Percentiles rank a stretch among this genome's conserved stretches.
Evolutionary conservation across 495 filamentous ascomycete species (phyloP).

Genomic region (Talaromyces ruber): DNA sequence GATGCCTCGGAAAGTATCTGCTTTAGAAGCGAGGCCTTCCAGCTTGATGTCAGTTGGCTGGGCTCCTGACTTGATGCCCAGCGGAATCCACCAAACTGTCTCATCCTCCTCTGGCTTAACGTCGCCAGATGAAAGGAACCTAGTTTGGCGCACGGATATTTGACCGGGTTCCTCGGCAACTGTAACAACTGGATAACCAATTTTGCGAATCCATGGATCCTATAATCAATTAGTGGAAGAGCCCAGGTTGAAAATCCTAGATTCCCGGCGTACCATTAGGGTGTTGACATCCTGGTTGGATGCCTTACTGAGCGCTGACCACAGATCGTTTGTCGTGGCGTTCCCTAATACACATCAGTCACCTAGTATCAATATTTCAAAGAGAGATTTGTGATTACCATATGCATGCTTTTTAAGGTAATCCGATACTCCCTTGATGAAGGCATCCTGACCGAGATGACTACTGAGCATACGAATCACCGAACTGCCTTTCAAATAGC

Average conservation of each 20-base stretch:
- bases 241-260: not conserved
- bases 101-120: constrained; percentile 83
- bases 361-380: not conserved
- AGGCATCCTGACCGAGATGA: constrained; percentile 76
- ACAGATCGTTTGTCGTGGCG: constrained; percentile 86
- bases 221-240: constrained; percentile 18
- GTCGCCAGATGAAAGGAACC: constrained; percentile 87
- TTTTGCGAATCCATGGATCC: constrained; percentile 85
- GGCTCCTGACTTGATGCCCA: constrained; percentile 58
- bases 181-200: constrained; percentile 87
- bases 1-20: constrained; percentile 62
- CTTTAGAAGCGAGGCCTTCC: constrained; percentile 63
- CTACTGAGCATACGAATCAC: constrained; percentile 89
- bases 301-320: constrained; percentile 80
- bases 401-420: constrained; percentile 87
- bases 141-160: constrained; percentile 71
- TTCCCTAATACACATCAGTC: constrained; percentile 45
- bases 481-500: constrained; percentile 91
- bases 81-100: constrained; percentile 93
- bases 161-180: constrained; percentile 74
- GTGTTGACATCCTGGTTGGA: constrained; percentile 79
- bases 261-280: constrained; percentile 57
- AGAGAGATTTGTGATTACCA: constrained; percentile 21
- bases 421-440: constrained; percentile 77
- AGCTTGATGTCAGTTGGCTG: constrained; percentile 24